phyloP scores from a whole-genome alignment of 352 stramenopile genomes.

The Phytophthora citricola region DNA sequence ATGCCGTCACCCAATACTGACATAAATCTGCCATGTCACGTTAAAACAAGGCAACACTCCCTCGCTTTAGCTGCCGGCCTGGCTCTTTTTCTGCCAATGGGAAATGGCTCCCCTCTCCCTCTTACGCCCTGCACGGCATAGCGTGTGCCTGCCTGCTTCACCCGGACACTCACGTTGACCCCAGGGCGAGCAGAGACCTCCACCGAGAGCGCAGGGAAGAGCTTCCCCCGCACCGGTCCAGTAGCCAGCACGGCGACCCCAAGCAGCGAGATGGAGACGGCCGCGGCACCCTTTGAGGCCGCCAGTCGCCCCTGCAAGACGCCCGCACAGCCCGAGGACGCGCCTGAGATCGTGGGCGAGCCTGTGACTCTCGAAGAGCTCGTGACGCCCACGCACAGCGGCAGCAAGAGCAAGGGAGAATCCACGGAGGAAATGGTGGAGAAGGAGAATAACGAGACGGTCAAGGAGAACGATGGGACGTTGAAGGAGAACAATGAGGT shows the following conservation, averaged over 20 bases:
- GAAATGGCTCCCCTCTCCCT: constrained; percentile 40
- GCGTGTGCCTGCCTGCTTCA: constrained; percentile 25
- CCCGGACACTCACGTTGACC: constrained; percentile 1
- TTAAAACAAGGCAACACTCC: neutral
- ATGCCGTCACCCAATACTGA: neutral
- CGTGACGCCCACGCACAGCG: constrained; percentile 2
- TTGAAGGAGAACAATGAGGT: constrained; percentile 4
- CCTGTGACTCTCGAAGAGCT: constrained; percentile 42
- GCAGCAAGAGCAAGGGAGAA: constrained; percentile 3
- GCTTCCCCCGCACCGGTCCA: constrained; percentile 9
- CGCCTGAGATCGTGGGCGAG: constrained; percentile 37
- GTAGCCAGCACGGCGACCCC: constrained; percentile 17
- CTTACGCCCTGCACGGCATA: constrained; percentile 32
- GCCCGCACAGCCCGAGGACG: constrained; percentile 29
- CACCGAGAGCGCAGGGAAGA: constrained; percentile 4
- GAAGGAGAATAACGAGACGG: constrained; percentile 1
- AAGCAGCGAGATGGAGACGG: constrained; percentile 34
- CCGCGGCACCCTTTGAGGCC: constrained; percentile 20
- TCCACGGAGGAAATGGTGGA: neutral
- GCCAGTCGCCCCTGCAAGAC: constrained; percentile 31
- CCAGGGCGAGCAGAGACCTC: constrained; percentile 6
- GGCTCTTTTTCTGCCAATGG: constrained; percentile 59
- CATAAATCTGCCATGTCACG: constrained; percentile 11
- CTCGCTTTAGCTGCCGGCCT: constrained; percentile 13
- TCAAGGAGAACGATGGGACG: constrained; percentile 6